Evolutionary conservation across 495 filamentous ascomycete genomes (phyloP).

Genomic region (Penicillium antarcticum): DNA sequence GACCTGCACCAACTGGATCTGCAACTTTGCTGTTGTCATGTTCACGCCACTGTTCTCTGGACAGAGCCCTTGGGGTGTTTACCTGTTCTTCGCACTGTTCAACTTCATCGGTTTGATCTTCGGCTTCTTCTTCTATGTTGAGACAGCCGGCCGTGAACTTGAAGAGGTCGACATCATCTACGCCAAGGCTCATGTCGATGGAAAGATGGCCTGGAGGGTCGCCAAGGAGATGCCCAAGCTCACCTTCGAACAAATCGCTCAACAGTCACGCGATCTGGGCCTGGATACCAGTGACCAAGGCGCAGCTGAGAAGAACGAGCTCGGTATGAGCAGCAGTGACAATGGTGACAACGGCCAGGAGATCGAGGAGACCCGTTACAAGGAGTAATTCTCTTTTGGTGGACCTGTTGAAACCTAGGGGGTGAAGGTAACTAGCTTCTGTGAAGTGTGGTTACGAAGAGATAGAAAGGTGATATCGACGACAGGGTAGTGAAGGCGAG

Average conservation of each 20-base stretch:
- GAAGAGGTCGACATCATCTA: constrained; percentile 67
- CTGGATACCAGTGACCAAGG: constrained; percentile 16
- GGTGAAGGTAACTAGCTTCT: too few relatives aligned
- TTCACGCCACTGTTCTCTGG: constrained; percentile 48
- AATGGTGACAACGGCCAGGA: constrained; percentile 24
- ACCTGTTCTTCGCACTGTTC: constrained; percentile 64
- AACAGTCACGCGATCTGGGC: constrained; percentile 27
- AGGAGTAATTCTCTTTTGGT: not conserved
- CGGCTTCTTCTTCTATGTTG: constrained; percentile 67
- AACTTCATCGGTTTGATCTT: constrained; percentile 65
- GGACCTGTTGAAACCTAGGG: not conserved
- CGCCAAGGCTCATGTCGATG: constrained; percentile 38
- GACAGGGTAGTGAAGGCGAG: too few relatives aligned
- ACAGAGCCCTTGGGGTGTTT: constrained; percentile 29
- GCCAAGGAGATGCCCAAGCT: constrained; percentile 39
- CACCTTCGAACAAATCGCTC: constrained; percentile 25
- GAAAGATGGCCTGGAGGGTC: constrained; percentile 31
- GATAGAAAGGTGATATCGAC: too few relatives aligned
- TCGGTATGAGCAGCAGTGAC: constrained; percentile 8
- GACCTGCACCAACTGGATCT: constrained; percentile 67
- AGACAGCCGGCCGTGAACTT: constrained; percentile 65
- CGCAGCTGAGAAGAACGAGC: constrained; percentile 28
- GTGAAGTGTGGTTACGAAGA: too few relatives aligned
- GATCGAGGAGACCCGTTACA: constrained; percentile 16
- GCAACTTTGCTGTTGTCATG: constrained; percentile 72